Evolutionary conservation across 176 grass and related monocot species (phyloP).

Genomic region (Cymbopogon citratus): DNA sequence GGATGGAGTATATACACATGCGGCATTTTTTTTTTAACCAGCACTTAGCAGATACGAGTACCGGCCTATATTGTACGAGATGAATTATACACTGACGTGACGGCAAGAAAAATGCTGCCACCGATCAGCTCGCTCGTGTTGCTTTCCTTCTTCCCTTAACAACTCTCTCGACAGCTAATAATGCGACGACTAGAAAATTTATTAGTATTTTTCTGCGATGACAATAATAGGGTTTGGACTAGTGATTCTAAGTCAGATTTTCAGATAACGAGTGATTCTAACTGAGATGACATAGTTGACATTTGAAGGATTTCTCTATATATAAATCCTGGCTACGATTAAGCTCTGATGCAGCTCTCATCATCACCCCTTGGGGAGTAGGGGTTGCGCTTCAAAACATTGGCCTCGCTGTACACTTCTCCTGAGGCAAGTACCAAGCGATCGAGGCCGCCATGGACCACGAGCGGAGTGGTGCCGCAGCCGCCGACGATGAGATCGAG

Average conservation of each 20-base stretch:
- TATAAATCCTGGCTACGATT: neutral
- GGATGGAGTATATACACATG: too few species aligned
- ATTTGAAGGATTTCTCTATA: conserved; percentile 14
- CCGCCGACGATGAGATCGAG: conserved; percentile 23
- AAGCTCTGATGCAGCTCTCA: neutral
- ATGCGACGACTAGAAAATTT: too few species aligned
- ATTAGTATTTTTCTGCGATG: too few species aligned
- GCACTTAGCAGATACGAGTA: too few species aligned
- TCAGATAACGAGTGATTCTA: neutral
- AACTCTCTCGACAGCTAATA: too few species aligned
- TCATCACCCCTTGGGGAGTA: neutral
- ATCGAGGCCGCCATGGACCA: neutral
- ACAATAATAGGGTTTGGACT: neutral
- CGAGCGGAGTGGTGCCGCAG: neutral
- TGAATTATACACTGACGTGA: too few species aligned
- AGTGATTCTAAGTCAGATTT: neutral
- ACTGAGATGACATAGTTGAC: conserved; percentile 2
- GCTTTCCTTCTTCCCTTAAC: too few species aligned
- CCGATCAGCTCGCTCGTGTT: too few species aligned
- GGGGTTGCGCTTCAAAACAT: neutral
- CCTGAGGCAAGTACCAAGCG: neutral
- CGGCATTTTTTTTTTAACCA: too few species aligned
- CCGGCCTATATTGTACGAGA: too few species aligned
- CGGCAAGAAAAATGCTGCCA: too few species aligned
- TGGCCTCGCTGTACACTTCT: neutral